Evolutionary conservation across 2,329 filamentous ascomycete genomes (phyloP).

Genomic region (Ascosphaera aggregata): DNA sequence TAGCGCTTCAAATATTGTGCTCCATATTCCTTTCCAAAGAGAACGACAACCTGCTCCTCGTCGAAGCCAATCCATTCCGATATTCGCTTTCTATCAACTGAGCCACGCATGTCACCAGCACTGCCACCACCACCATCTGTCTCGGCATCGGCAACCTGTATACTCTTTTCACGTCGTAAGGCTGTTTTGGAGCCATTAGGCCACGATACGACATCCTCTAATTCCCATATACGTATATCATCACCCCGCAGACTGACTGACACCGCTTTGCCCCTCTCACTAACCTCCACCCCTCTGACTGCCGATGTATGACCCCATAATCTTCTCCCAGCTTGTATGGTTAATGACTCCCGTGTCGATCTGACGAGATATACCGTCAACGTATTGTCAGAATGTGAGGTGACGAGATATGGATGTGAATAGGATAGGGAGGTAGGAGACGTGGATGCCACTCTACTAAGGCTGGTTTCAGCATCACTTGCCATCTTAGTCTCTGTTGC

Average conservation of each 20-base stretch:
- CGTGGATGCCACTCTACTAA: constrained; percentile 11
- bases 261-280: constrained; percentile 63
- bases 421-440: constrained; percentile 44
- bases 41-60: constrained; percentile 72
- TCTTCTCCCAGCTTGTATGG: constrained; percentile 47
- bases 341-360: constrained; percentile 40
- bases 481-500: constrained; percentile 12
- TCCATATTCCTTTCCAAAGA: constrained; percentile 44
- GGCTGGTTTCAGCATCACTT: constrained; percentile 11
- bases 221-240: constrained; percentile 68
- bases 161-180: constrained; percentile 26
- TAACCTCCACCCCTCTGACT: constrained; percentile 67
- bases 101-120: constrained; percentile 12
- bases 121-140: constrained; percentile 2
- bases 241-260: constrained; percentile 66
- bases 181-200: constrained; percentile 19
- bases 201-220: constrained; percentile 44
- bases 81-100: constrained; percentile 20
- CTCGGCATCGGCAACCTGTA: constrained; percentile 25
- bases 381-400: constrained; percentile 70
- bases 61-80: constrained; percentile 63
- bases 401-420: constrained; percentile 65
- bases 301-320: constrained; percentile 86
- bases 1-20: constrained; percentile 60
- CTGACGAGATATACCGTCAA: constrained; percentile 61